phyloP scores from a whole-genome alignment of 176 grass and related monocot genomes.

The Cymbopogon citratus region DNA sequence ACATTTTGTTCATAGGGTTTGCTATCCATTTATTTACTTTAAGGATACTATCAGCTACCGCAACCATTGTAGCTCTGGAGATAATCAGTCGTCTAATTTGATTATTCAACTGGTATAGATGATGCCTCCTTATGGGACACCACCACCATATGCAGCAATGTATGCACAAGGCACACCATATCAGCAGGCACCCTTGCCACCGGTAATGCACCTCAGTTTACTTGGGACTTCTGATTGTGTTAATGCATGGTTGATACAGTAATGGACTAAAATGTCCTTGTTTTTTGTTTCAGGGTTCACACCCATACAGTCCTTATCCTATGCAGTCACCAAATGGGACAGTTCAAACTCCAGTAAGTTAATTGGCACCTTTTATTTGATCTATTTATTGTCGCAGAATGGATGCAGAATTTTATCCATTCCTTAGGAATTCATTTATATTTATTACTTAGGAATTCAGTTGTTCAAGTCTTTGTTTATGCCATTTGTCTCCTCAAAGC shows the following conservation, averaged over 20 bases:
- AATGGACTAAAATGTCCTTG: conserved; percentile 5
- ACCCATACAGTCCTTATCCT: conserved; percentile 51
- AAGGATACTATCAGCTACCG: conserved; percentile 11
- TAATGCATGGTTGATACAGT: background rate
- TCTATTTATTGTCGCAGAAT: conserved; percentile 14
- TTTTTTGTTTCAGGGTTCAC: conserved; percentile 44
- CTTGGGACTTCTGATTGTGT: conserved; percentile 8
- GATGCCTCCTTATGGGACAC: conserved; percentile 51
- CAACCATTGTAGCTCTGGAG: conserved; percentile 1
- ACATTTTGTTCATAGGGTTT: conserved; percentile 4
- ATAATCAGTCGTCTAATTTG: conserved; percentile 29
- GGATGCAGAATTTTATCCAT: background rate
- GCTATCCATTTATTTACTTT: conserved; percentile 16
- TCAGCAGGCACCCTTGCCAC: conserved; percentile 43
- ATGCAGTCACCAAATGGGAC: conserved; percentile 50
- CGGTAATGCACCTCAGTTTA: conserved; percentile 37
- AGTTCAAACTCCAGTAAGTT: conserved; percentile 57
- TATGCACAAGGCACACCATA: conserved; percentile 57
- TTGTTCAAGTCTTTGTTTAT: background rate
- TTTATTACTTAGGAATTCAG: background rate
- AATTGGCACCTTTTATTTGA: conserved; percentile 11
- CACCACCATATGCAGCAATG: conserved; percentile 52
- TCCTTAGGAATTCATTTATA: background rate
- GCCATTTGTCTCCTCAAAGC: background rate
- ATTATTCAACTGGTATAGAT: conserved; percentile 42